A percentile compares a stretch with the other conserved stretches of the same genome.
phyloP scores from a whole-genome alignment of 768 basidiomycete species.

The Astraeus odoratus region DNA sequence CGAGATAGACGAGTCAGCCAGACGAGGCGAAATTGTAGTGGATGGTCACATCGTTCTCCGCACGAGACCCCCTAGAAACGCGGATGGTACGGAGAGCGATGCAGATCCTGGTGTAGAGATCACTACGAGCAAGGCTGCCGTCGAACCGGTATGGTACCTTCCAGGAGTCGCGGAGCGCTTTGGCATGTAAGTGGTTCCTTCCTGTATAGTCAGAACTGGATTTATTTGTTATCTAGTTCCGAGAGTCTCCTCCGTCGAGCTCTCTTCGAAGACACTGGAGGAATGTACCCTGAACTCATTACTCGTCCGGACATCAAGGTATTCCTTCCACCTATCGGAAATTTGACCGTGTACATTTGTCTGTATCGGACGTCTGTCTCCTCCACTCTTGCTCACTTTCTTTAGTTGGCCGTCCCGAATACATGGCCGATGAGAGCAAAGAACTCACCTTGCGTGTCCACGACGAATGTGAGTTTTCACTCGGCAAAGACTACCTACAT shows the following conservation, averaged over 20 bases:
- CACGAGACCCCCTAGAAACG: constrained; percentile 55
- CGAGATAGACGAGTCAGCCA: constrained; percentile 80
- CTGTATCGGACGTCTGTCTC: constrained; percentile 12
- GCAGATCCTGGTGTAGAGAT: constrained; percentile 81
- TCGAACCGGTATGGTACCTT: constrained; percentile 95
- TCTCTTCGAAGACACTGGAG: constrained; percentile 93
- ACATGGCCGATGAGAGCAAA: constrained; percentile 65
- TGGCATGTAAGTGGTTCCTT: constrained; percentile 57
- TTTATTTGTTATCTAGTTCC: constrained; percentile 38
- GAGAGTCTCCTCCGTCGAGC: constrained; percentile 83
- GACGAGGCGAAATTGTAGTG: constrained; percentile 61
- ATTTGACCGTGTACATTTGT: constrained; percentile 90
- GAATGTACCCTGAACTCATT: constrained; percentile 93
- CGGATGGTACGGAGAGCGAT: constrained; percentile 51
- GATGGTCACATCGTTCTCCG: constrained; percentile 81
- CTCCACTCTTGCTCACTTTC: constrained; percentile 3
- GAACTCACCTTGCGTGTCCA: constrained; percentile 86
- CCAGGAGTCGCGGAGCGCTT: constrained; percentile 94
- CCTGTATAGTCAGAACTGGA: background rate
- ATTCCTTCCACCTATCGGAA: constrained; percentile 93
- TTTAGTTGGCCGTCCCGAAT: constrained; percentile 77
- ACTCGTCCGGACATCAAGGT: constrained; percentile 94
- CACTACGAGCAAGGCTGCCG: constrained; percentile 83
- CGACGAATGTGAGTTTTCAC: constrained; percentile 66
- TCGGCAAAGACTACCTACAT: background rate